Evolutionary conservation across 805 yeast species (phyloP).

Genomic region (Candida dendrica): DNA sequence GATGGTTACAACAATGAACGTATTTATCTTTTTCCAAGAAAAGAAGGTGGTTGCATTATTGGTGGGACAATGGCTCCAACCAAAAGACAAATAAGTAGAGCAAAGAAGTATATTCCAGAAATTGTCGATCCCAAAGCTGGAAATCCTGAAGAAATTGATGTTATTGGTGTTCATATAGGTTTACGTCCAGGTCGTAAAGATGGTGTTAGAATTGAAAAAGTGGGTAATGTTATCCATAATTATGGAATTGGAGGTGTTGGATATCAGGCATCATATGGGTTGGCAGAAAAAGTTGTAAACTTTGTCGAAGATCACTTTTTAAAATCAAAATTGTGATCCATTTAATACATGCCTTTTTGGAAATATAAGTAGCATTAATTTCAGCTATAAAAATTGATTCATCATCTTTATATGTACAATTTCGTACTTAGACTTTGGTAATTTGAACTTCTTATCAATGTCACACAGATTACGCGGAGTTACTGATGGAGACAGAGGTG

Average conservation of each 20-base stretch:
- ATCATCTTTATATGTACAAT: too few species aligned
- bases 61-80: conserved; percentile 43
- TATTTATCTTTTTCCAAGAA: conserved; percentile 60
- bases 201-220: conserved; percentile 48
- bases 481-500: too few species aligned
- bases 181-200: conserved; percentile 59
- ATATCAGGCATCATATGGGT: conserved; percentile 65
- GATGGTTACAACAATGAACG: conserved; percentile 33
- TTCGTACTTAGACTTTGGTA: too few species aligned
- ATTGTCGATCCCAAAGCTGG: conserved; percentile 21
- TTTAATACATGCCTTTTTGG: too few species aligned
- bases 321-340: too few species aligned
- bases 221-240: conserved; percentile 43
- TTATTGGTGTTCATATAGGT: conserved; percentile 50
- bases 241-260: conserved; percentile 78
- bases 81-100: conserved; percentile 31
- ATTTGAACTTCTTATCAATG: too few species aligned
- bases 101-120: conserved; percentile 16
- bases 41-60: conserved; percentile 64
- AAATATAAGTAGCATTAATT: too few species aligned
- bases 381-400: too few species aligned
- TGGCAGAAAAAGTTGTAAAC: conserved; percentile 43
- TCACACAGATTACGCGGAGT: too few species aligned
- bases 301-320: too few species aligned
- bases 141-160: conserved; percentile 32